Percentiles rank a stretch among this genome's conserved stretches.
These are phyloP conservation scores for Lipomyces chichibuensis DNA, from an alignment of 805 yeast genomes.

Conservation along the genomic window DNA sequence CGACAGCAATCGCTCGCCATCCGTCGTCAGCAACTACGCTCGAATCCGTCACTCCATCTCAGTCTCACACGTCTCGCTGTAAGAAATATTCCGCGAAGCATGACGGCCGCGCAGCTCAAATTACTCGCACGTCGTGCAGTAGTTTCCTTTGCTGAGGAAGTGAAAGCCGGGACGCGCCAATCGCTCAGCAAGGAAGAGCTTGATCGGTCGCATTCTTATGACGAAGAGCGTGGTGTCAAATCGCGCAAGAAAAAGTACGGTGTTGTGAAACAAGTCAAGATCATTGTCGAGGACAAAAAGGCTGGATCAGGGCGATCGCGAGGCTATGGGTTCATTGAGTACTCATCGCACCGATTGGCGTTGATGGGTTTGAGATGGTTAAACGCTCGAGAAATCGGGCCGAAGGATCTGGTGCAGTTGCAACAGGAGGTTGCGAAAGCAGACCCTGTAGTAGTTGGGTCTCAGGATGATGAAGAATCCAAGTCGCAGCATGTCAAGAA, in stretches of 20 bases:
- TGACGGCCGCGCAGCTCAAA: slow-evolving; percentile 85
- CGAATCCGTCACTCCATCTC: slow-evolving; percentile 87
- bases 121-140: slow-evolving; percentile 93
- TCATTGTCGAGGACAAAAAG: slow-evolving; percentile 89
- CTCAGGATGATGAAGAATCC: slow-evolving; percentile 35
- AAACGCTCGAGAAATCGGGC: slow-evolving; percentile 82
- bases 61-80: slow-evolving; percentile 95
- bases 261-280: slow-evolving; percentile 90
- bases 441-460: slow-evolving; percentile 30
- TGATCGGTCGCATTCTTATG: slow-evolving; percentile 72
- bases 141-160: slow-evolving; percentile 91
- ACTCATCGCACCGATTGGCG: slow-evolving; percentile 87
- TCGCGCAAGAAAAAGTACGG: slow-evolving; percentile 78
- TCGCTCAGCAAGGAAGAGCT: slow-evolving; percentile 88
- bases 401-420: slow-evolving; percentile 22
- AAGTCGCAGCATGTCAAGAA: slow-evolving; percentile 19
- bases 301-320: slow-evolving; percentile 91
- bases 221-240: slow-evolving; percentile 55
- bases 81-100: slow-evolving; percentile 88
- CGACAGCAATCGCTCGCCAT: slow-evolving; percentile 85
- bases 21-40: slow-evolving; percentile 86
- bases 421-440: slow-evolving; percentile 49
- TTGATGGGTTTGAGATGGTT: slow-evolving; percentile 97
- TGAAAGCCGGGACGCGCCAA: slow-evolving; percentile 71
- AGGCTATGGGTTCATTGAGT: slow-evolving; percentile 96